These are phyloP conservation scores for Alternaria consortialis DNA, from an alignment of 2,329 filamentous ascomycete genomes.

Conservation along the genomic window DNA sequence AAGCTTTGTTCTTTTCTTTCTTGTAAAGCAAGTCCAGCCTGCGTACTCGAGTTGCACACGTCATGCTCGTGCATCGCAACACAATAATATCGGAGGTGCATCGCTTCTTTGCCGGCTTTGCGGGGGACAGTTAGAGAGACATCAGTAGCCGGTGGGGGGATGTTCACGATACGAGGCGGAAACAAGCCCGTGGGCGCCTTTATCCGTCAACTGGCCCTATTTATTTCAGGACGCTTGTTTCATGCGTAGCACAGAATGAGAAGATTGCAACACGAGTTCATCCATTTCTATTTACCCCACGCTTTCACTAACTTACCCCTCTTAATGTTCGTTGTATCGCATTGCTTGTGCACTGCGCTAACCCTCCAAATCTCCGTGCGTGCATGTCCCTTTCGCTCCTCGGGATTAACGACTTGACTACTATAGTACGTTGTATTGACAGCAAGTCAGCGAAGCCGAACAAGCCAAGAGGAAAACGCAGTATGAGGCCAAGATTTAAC, in stretches of 20 bases:
- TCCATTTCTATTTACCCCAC: neutral
- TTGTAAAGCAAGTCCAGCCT: neutral
- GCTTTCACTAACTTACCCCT: neutral
- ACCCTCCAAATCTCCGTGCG: conserved; percentile 9
- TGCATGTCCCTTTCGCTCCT: conserved; percentile 2
- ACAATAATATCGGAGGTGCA: neutral
- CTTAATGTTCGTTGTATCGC: neutral
- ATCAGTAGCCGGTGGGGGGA: neutral
- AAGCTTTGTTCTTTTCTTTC: neutral
- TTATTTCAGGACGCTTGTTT: neutral
- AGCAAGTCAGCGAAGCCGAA: conserved; percentile 4
- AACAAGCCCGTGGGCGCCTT: neutral
- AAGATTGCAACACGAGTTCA: neutral
- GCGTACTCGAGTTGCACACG: neutral
- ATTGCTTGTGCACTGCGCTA: neutral
- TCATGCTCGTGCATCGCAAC: neutral
- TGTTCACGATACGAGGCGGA: neutral
- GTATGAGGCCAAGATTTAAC: neutral
- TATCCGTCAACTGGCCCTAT: neutral
- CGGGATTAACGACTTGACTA: neutral
- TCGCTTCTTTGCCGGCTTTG: neutral
- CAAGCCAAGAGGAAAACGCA: neutral
- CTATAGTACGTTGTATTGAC: neutral
- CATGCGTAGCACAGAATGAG: neutral
- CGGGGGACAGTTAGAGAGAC: neutral